Conservation (phyloP, 768 basidiomycete genomes). For the Mrakia blollopis region DNA sequence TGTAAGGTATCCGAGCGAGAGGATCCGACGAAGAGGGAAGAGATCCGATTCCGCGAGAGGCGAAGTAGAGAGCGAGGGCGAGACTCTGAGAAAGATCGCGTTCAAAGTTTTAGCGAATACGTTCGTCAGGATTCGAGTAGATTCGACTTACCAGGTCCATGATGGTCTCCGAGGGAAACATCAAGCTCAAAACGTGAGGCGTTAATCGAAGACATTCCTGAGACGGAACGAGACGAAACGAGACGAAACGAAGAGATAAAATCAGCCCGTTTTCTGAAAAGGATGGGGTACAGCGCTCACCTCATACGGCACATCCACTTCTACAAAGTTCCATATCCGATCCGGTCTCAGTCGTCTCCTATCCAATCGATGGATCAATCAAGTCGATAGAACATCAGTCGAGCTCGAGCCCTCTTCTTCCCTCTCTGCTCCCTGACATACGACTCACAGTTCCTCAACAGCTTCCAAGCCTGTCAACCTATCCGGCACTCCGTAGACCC, state of each 20-base stretch:
- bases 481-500: conserved; percentile 77
- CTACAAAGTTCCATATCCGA: conserved; percentile 47
- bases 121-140: neutral
- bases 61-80: conserved; percentile 86
- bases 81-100: conserved; percentile 59
- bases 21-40: conserved; percentile 44
- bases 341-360: conserved; percentile 22
- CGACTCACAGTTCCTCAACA: conserved; percentile 63
- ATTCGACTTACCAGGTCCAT: conserved; percentile 64
- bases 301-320: conserved; percentile 75
- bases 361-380: neutral
- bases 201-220: conserved; percentile 62
- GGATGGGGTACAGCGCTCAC: conserved; percentile 45
- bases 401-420: no score
- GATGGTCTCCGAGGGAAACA: conserved; percentile 43
- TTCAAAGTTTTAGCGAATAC: no score
- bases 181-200: conserved; percentile 60
- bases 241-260: no score
- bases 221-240: neutral
- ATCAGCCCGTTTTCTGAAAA: neutral
- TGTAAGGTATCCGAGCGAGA: conserved; percentile 52
- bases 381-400: neutral
- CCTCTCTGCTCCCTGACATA: no score
- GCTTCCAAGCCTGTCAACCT: conserved; percentile 73
- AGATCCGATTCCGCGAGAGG: conserved; percentile 70